Conservation (phyloP, 208 protist genomes). For the Novymonas esmeraldas region DNA sequence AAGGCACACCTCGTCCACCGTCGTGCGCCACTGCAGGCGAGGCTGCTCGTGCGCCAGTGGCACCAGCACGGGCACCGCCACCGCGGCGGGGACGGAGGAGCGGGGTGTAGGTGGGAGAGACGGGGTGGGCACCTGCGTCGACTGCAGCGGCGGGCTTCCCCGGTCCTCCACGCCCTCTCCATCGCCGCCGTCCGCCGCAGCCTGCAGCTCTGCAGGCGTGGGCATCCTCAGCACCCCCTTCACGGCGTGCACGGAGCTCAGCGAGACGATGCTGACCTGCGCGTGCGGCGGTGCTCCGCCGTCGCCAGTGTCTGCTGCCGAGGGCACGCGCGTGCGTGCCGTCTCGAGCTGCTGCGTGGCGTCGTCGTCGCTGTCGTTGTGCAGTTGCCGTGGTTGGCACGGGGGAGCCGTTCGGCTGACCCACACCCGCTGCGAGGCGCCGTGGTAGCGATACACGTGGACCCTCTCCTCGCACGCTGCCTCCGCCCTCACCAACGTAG, state of each 20-base stretch:
- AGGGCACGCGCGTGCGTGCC: not conserved
- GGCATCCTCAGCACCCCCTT: not conserved
- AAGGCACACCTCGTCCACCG: constrained; percentile 26
- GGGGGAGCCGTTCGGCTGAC: not conserved
- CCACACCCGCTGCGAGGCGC: constrained; percentile 14
- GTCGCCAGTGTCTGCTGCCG: not conserved
- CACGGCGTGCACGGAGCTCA: constrained; percentile 7
- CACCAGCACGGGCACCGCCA: not conserved
- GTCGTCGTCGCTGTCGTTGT: not conserved
- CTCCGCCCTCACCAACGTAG: not conserved
- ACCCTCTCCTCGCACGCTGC: not conserved
- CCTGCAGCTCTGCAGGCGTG: not conserved
- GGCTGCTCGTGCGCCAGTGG: not conserved
- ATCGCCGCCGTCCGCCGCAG: not conserved
- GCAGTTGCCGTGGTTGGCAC: not conserved
- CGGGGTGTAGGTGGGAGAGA: not conserved
- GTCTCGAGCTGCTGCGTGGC: not conserved
- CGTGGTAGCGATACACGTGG: constrained; percentile 14
- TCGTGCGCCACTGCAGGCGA: constrained; percentile 22
- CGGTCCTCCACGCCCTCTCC: not conserved
- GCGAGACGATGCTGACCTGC: not conserved
- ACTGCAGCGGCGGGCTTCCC: not conserved
- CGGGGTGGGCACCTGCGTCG: not conserved
- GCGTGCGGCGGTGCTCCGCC: not conserved
- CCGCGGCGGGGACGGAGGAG: not conserved